A percentile compares a stretch with the other conserved stretches of the same genome.
Conservation (phyloP, 257 asterid species). For the Fraxinus anomala region DNA sequence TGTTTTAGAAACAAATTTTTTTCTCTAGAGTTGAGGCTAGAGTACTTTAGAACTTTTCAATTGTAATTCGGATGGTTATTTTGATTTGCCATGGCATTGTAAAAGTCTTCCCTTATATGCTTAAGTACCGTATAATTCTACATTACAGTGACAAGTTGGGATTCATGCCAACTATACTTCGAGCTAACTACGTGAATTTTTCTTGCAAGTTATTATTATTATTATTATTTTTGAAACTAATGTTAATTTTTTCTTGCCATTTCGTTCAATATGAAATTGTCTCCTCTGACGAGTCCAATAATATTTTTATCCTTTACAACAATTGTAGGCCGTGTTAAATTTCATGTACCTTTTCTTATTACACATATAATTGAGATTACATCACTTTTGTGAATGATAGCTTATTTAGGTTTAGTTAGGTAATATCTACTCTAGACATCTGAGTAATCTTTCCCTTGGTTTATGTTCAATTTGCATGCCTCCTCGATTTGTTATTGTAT, state of each 20-base stretch:
- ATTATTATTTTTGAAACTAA: neutral
- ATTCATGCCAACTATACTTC: no score
- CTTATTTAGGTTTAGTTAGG: neutral
- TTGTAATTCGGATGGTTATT: slow-evolving; percentile 5
- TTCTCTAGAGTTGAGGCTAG: neutral
- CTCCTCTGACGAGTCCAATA: neutral
- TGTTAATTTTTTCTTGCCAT: neutral
- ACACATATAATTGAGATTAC: no score
- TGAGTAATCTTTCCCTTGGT: neutral
- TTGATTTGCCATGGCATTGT: neutral
- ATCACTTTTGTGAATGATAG: neutral
- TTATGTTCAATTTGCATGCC: neutral
- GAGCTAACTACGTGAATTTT: neutral
- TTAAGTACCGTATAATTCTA: neutral
- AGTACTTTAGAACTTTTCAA: neutral
- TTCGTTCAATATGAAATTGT: neutral
- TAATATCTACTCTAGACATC: neutral
- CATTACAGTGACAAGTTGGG: neutral
- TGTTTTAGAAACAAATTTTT: neutral
- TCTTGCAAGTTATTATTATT: no score
- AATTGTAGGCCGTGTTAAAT: neutral
- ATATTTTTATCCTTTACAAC: neutral
- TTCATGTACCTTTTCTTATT: neutral
- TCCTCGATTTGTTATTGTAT: neutral
- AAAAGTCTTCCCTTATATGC: neutral